Evolutionary conservation across 331 rosid species (phyloP), one percentile per base, ranked within the genome.

Genomic region (Malus hybrid): DNA sequence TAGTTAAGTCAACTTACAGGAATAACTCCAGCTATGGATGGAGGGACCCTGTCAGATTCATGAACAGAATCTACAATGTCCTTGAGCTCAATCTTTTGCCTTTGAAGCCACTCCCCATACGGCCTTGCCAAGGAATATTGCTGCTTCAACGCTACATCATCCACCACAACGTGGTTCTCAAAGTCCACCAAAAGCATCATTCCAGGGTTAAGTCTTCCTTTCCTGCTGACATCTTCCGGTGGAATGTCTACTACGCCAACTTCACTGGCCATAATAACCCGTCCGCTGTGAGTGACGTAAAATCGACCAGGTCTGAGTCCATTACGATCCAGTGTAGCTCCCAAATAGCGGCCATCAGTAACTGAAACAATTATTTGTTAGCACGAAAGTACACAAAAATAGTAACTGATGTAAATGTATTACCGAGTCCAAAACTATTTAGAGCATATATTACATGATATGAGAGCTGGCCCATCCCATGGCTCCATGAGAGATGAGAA

Each of bases 391-490:
- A 29, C 33, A 16, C 36, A 53, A 63, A 53, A 52, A 3, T n/a
- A 68, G 34, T 53, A 48, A 19, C 32, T 24, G 46, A n/a, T 12
- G 50, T 20, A 70, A 61, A 63, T 36, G 42, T 75, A 42, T 13
- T n/a, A 18, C 6, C 62, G 64, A 8, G 46, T 20, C 10, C n/a
- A 69, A 32, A 29, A 66, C 26, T 30, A 32, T 76, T 16, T 29
- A 39, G 55, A 57, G 39, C 39, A 48, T 73, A 65, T 68, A 81
- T 77, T 87, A 95, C 99, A 95, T 85, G 99, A 92, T 77, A 95
- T 90, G 71, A 95, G 98, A 74, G 99, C 99, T 44, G 99, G 99
- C 39, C 99, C 99, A 78, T 95, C 99, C 99, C 99, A 95, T 68
- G 99, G 99, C 84, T 95, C 99, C 96, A 95, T 82, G 60, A 95